phyloP scores from a whole-genome alignment of 345 rosid genomes.

The Lepidium aucheri region DNA sequence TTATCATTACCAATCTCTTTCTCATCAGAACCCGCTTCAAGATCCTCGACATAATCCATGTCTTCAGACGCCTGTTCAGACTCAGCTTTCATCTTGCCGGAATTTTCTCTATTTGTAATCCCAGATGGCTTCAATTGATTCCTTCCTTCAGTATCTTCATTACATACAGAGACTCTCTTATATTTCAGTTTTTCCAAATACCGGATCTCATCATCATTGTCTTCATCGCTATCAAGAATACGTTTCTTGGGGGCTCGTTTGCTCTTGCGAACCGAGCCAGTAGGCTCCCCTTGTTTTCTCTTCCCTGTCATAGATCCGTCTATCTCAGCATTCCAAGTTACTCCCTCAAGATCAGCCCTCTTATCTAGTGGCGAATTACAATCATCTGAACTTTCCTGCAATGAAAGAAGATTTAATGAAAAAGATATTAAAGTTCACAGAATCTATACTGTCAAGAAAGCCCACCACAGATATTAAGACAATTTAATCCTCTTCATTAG shows the following conservation, averaged over 20 bases:
- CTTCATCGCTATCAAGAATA: slow-evolving; percentile 48
- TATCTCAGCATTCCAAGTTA: slow-evolving; percentile 62
- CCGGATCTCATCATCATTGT: slow-evolving; percentile 79
- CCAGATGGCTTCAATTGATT: slow-evolving; percentile 54
- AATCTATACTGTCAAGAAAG: slow-evolving; percentile 18
- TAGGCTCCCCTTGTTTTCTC: slow-evolving; percentile 49
- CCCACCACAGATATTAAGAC: slow-evolving; percentile 5
- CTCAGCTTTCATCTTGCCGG: slow-evolving; percentile 47
- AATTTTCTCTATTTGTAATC: slow-evolving; percentile 45
- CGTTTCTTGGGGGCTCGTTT: slow-evolving; percentile 68
- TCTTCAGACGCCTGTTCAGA: slow-evolving; percentile 42
- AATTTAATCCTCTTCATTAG: background rate
- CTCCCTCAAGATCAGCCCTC: slow-evolving; percentile 52
- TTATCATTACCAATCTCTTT: slow-evolving; percentile 41
- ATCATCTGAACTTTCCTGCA: slow-evolving; percentile 53
- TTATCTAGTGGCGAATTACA: slow-evolving; percentile 38
- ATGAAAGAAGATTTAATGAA: slow-evolving; percentile 18
- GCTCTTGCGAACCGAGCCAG: slow-evolving; percentile 65
- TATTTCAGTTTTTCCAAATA: slow-evolving; percentile 73
- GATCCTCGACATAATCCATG: slow-evolving; percentile 54
- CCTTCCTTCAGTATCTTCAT: slow-evolving; percentile 53
- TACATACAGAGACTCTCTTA: slow-evolving; percentile 33
- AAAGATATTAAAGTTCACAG: slow-evolving; percentile 12
- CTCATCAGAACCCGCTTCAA: slow-evolving; percentile 44
- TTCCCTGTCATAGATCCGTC: slow-evolving; percentile 49